Evolutionary conservation across 225 moss, liverwort and hornwort species (phyloP), one percentile per base, ranked within the genome.

Genomic region (Straminergon stramineum): DNA sequence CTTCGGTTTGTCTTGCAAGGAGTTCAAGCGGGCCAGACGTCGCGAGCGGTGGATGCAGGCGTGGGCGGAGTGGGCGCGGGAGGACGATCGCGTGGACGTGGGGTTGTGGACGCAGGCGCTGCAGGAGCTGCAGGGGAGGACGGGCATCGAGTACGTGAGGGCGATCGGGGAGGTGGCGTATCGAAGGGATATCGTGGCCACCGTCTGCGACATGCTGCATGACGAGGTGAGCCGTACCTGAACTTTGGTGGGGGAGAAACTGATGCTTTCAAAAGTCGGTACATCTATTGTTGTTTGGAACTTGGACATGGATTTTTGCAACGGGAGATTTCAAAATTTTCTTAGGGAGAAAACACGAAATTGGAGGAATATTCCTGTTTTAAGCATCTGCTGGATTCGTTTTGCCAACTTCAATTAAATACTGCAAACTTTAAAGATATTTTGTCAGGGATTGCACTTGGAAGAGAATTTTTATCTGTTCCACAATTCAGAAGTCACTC

Each of bases 1-100:
- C 61, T 87, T 80, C 21, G 84, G 88, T 11, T 83, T 92, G 63
- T 92, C 92, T 6, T 90, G 90, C 87, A 90, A 84, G 48, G 89
- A 92, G n/a, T 87, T 92, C 74, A 92, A 90, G 74, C 77, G 84
- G 17, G 28, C 58, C 6, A 55, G 37, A 26, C 68, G 84, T 24
- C 87, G 92, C 22, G 66, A 80, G 69, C 83, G 86, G 2, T 92
- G 92, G 90, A 70, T 87, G 43, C 77, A 62, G 56, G 67, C 55
- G 28, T 92, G 92, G 92, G 84, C 56, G 9, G 84, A 56, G 52
- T 92, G 92, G 92, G 70, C 90, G 26, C 35, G 37, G 20, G 32
- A 43, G 0, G 92, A 92, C 87, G 11, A 28, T 2, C 45, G 92
- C 27, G 89, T 92, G 61, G 13, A 70, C 22, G n/a, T 87, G 39